Percentiles rank a stretch among this genome's conserved stretches.
phyloP scores from a whole-genome alignment of 1,139 yeast genomes.

The Pichia sp. region DNA sequence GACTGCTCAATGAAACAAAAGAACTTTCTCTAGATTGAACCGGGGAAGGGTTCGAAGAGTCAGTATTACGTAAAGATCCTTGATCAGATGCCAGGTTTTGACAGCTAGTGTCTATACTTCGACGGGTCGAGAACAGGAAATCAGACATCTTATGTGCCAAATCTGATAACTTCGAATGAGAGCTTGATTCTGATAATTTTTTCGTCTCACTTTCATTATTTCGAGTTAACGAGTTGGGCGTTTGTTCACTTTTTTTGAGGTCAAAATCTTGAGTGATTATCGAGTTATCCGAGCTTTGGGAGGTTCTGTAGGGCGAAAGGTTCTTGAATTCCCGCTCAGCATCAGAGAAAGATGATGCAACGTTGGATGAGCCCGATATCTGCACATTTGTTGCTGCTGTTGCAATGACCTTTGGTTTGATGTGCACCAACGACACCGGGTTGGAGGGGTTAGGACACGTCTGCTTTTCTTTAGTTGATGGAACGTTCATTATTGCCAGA shows the following conservation, averaged over 20 bases:
- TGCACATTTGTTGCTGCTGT: constrained; percentile 11
- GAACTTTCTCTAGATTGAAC: constrained; percentile 19
- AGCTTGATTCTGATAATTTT: constrained; percentile 5
- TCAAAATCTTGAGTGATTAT: neutral
- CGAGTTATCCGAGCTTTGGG: constrained; percentile 12
- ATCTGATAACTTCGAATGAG: constrained; percentile 26
- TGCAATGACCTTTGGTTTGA: constrained; percentile 2
- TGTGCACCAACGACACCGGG: constrained; percentile 9
- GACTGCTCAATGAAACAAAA: constrained; percentile 16
- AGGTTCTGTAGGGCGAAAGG: constrained; percentile 6
- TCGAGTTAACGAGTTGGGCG: neutral
- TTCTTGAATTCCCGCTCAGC: constrained; percentile 3
- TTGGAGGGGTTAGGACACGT: constrained; percentile 2
- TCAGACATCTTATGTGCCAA: constrained; percentile 29
- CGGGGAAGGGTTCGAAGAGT: constrained; percentile 22
- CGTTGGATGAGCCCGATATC: neutral
- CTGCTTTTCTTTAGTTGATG: neutral
- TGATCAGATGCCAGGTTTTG: constrained; percentile 10
- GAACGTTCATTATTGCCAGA: neutral
- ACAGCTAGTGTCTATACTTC: constrained; percentile 18
- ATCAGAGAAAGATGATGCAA: constrained; percentile 5
- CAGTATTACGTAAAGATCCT: constrained; percentile 3
- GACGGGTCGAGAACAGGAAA: constrained; percentile 22
- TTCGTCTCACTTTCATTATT: neutral
- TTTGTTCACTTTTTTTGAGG: neutral